Base-by-base conservation (phyloP, 2,329 filamentous ascomycete genomes). In the Aspergillus sp. region DNA sequence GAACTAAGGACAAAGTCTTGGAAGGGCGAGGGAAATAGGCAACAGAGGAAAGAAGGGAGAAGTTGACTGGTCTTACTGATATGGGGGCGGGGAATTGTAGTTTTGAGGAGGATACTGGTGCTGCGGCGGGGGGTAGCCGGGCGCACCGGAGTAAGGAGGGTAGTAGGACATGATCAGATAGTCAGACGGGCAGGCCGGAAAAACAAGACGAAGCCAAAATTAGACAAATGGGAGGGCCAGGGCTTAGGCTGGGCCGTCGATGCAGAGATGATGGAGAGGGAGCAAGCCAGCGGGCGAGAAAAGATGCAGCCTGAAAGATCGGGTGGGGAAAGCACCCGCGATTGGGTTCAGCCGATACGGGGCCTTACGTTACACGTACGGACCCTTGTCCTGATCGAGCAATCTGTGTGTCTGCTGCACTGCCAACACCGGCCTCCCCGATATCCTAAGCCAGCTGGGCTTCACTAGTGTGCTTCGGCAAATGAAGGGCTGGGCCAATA, bases 151-250 rank as follows among this genome's bases (percentile, higher is more conserved):
- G 68, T 86, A 86, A 48, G 81, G 80, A 63, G 84, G 84, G 71
- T 86, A 88, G 68, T 84, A 85, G 64, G 86, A 87, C 86, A 88
- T 89, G 56, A 64, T 66, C 58, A 49, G 51, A 48, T 39, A 40
- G 43, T 49, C 56, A 58, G 56, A 47, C 41, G 55, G 58, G 50
- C 50, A 56, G 59, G 31, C 60, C 31, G 31, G 14, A 14, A 39
- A 49, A 52, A 54, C 39, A 57, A 49, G 35, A 31, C 46, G 55
- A 54, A 27, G 37, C 47, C 43, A 58, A 49, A 57, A 44, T 59
- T 52, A 59, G 43, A 52, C 44, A 44, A 57, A 59, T 54, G 52
- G 46, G 51, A 52, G 39, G 15, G 21, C 8, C 27, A 54, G 51
- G 44, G 44, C 50, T 47, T 37, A 44, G 37, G 45, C 56, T 43